These are phyloP conservation scores for Fusarium liriodendri DNA, from an alignment of 2,329 filamentous ascomycete genomes.

Conservation along the genomic window DNA sequence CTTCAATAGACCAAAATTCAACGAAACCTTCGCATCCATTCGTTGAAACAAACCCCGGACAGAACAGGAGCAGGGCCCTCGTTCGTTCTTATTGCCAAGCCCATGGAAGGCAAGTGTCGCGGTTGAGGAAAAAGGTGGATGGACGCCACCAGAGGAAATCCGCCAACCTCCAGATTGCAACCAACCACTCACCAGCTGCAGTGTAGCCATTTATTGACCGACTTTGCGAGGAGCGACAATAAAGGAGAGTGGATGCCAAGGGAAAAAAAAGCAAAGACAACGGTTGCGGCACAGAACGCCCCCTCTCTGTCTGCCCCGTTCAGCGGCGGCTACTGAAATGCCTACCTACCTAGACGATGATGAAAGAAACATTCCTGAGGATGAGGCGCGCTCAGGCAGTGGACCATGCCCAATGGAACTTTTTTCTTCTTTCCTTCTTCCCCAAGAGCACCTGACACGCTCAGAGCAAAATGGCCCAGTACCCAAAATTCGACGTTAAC, in stretches of 20 bases:
- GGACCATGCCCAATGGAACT: background rate
- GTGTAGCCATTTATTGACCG: conserved; percentile 16
- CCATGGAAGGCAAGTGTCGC: background rate
- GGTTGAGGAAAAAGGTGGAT: background rate
- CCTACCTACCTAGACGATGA: background rate
- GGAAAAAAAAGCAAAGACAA: background rate
- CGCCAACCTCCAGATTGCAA: background rate
- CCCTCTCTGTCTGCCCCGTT: background rate
- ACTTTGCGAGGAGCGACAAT: background rate
- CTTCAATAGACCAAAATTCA: background rate
- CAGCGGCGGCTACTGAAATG: background rate
- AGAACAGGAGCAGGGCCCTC: background rate
- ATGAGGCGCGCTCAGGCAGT: background rate
- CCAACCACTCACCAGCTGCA: background rate
- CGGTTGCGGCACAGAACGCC: conserved; percentile 9
- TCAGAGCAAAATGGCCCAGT: conserved; percentile 7
- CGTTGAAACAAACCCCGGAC: background rate
- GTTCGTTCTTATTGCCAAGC: background rate
- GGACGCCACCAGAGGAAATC: conserved; percentile 10
- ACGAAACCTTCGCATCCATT: background rate
- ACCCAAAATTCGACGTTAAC: conserved; percentile 23
- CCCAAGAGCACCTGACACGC: background rate
- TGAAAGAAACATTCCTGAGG: conserved; percentile 5
- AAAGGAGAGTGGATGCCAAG: conserved; percentile 1
- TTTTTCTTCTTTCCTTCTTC: background rate